Base-by-base conservation (phyloP, 1,284 basidiomycete genomes). In the Moesziomyces aphidis region DNA sequence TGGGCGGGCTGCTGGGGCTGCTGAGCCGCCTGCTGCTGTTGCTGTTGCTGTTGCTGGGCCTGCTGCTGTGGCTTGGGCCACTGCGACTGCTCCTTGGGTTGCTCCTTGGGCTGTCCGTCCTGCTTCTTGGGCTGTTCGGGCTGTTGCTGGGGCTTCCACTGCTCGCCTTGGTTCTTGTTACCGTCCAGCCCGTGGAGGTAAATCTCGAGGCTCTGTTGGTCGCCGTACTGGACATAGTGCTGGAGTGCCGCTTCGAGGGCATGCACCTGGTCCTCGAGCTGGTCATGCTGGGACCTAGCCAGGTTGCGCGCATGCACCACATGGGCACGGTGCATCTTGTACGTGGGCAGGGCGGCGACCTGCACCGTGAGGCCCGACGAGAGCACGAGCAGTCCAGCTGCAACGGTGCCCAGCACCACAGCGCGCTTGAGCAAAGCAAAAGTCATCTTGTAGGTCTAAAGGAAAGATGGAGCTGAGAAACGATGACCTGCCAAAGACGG, bases 171-270 rank as follows among this genome's bases (percentile, higher is more conserved):
- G 10, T 19, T 24, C 39, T 48, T 26, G 21, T 15, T 44, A n/a
- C 53, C 36, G 15, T 39, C n/a, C 17, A 19, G 21, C 24, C 39
- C 26, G 8, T 28, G 4, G 21, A 73, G 55, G 42, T 68, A 73
- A 3, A 21, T 28, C 26, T 68, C 17, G 22, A 73, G 54, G n/a
- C 57, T 61, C 44, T 68, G 23, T 1, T 21, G 24, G 26, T 73
- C 71, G 13, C 71, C 71, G 26, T 61, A 68, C 50, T 64, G 43
- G 47, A 58, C 51, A 28, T 58, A 73, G 28, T 68, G 71, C n/a
- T 61, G n/a, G 11, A 73, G 55, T 5, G 71, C 71, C 4, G 53
- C 54, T 22, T 68, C 61, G n/a, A 73, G 55, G 5, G 26, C 21
- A 36, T 61, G 56, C 28, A 57, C 36, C 43, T 68, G 54, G 0